Evolutionary conservation across 192 early-diverging fungal genomes (phyloP).

Genomic region (Podila verticillata): DNA sequence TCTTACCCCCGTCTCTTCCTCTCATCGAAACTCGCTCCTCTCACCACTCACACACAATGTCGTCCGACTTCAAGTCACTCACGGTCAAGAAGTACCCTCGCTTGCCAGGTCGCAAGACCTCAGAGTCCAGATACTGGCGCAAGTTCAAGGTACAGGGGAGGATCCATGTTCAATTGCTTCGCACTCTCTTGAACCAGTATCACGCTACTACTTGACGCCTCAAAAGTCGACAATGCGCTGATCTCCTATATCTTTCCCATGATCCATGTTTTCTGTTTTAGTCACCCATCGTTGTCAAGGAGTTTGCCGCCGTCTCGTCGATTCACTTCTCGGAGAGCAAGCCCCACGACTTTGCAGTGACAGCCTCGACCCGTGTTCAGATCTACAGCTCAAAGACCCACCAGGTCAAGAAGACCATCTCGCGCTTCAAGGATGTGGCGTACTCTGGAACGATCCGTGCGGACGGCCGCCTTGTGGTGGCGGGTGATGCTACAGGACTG

Average conservation of each 20-base stretch:
- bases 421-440: conserved; percentile 91
- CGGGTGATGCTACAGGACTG: conserved; percentile 89
- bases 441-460: conserved; percentile 80
- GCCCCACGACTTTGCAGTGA: conserved; percentile 92
- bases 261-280: conserved; percentile 39
- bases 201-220: not conserved
- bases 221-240: not conserved
- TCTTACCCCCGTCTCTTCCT: not conserved
- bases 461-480: conserved; percentile 93
- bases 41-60: conserved; percentile 20
- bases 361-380: conserved; percentile 90
- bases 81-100: conserved; percentile 65
- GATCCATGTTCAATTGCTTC: not conserved
- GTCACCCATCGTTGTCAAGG: conserved; percentile 90
- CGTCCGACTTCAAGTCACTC: conserved; percentile 66
- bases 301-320: conserved; percentile 84
- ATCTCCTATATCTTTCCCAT: not conserved
- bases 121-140: conserved; percentile 81
- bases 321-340: conserved; percentile 82
- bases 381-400: conserved; percentile 88
- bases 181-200: not conserved
- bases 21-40: not conserved
- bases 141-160: conserved; percentile 75
- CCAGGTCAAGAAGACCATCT: conserved; percentile 88
- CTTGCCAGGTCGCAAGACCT: conserved; percentile 60